Evolutionary conservation across 208 protist species (phyloP), one percentile per base, ranked within the genome.

Genomic region (Trypanosoma caninum): DNA sequence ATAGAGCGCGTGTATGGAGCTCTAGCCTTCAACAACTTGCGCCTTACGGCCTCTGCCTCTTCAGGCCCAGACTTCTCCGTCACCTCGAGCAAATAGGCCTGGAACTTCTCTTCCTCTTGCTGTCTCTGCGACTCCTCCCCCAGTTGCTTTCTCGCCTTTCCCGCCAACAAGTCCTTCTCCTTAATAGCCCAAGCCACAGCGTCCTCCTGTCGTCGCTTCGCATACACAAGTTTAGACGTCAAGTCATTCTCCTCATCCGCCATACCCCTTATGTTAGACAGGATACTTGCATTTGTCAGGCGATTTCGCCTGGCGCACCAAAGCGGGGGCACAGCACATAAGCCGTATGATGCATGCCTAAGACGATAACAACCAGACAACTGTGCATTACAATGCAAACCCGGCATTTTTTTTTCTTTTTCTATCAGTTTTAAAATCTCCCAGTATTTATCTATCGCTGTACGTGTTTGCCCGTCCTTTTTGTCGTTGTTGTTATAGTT

Each of bases 171-270:
- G 37, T 92, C 82, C 51, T 89, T 91, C 37, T 92, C 84, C 73
- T 92, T 90, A 6, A 83, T 60, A 0, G 88, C 80, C 59, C 77
- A 95, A 40, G 74, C 78, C 3, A 91, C 42, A 1, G 88, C 81
- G 48, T 95, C 88, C 63, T 82, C 54, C 72, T 95, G 88, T 3
- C 88, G 72, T n/a, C 65, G 76, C 22, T 50, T 66, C 18, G 81
- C 53, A 64, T 92, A 92, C 30, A 86, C 78, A 13, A 83, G n/a
- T 61, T 95, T 95, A 44, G 71, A 83, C 1, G 88, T 82, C 42
- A 76, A 20, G 56, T 95, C 88, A 35, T 80, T 74, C 33, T 54
- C 44, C 47, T 90, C 82, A 54, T 91, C 73, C 0, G 71, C 70
- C 74, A 91, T 90, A 8, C 50, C 60, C 41, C 76, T 80, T 13